Evolutionary conservation across 176 grass and related monocot genomes (phyloP), one percentile per base, ranked within the genome.

Genomic region (Luzula sylvatica): DNA sequence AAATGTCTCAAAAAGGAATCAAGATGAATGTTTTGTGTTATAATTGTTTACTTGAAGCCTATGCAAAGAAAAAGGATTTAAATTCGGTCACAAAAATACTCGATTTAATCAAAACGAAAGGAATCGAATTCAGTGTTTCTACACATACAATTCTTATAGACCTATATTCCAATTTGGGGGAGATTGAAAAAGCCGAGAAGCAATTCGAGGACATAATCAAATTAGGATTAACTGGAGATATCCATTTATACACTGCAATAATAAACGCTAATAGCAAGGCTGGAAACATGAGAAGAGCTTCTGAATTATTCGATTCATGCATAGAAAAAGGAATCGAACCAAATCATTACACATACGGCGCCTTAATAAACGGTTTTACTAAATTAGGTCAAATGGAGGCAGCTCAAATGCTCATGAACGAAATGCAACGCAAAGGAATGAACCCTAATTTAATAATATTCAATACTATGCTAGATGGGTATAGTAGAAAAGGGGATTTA

Each of bases 381-480:
- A 96, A 96, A 69, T 72, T 82, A 30, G 81, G 81, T 48, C 74
- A 83, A 44, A 80, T 90, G 50, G 67, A 71, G 49, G 92, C 77
- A 6, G 85, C 92, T 6, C 67, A 82, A 68, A 72, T 86, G 78
- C 27, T 86, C 45, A 42, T 89, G 54, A 42, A 0, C 1, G 92
- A 96, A 42, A 89, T 90, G 85, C 80, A 89, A 65, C 11, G 23
- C 5, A 68, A 61, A 55, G 85, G 92, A 24, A 52, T 89, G 2
- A 46, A 74, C 1, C 12, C 25, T 21, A 96, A 86, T 74, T 81
- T 89, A 43, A 64, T 96, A 15, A 55, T 89, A 65, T 71, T 86
- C 47, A 96, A 96, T 46, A 82, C 68, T 9, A 65, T 96, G 81
- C 73, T 96, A 9, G 55, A 86, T 39, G 92, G 92, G 6, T 96